phyloP scores from a whole-genome alignment of 371 early-diverging fungal species.

The Actinomortierella wolfii region DNA sequence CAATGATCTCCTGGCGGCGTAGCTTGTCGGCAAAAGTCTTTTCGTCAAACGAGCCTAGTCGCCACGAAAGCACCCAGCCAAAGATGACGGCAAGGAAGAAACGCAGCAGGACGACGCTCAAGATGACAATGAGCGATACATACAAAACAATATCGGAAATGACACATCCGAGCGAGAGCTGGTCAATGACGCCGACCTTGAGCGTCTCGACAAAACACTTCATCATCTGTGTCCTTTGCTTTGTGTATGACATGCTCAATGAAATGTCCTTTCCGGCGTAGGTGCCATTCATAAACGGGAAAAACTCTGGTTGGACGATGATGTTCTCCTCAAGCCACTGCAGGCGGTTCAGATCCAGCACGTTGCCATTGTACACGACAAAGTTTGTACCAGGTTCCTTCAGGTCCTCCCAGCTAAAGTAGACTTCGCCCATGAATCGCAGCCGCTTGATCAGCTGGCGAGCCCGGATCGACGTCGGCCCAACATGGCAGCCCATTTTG shows the following conservation, averaged over 20 bases:
- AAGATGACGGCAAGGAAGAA: conserved; percentile 85
- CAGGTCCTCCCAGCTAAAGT: conserved; percentile 78
- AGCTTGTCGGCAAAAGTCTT: conserved; percentile 59
- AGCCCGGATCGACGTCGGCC: conserved; percentile 46
- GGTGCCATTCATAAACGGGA: conserved; percentile 30
- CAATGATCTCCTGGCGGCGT: conserved; percentile 38
- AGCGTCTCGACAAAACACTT: conserved; percentile 72
- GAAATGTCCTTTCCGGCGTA: conserved; percentile 39
- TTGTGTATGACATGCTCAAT: conserved; percentile 35
- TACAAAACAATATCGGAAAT: conserved; percentile 78
- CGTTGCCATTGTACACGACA: conserved; percentile 80
- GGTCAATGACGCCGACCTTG: conserved; percentile 79
- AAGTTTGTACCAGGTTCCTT: conserved; percentile 50
- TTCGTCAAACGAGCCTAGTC: conserved; percentile 72
- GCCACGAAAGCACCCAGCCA: conserved; percentile 79
- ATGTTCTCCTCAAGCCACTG: conserved; percentile 53
- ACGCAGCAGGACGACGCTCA: conserved; percentile 79
- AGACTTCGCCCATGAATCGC: conserved; percentile 59
- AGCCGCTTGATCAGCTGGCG: conserved; percentile 45
- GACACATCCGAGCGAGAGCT: conserved; percentile 78
- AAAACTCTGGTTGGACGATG: conserved; percentile 20
- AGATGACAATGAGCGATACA: conserved; percentile 76
- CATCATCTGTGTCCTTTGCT: conserved; percentile 50
- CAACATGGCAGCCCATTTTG: conserved; percentile 71
- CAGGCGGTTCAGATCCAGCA: conserved; percentile 60